Percentiles rank a stretch among this genome's conserved stretches.
Conservation (phyloP, 2,329 filamentous ascomycete species). For the Arthrinium puccinioides region DNA sequence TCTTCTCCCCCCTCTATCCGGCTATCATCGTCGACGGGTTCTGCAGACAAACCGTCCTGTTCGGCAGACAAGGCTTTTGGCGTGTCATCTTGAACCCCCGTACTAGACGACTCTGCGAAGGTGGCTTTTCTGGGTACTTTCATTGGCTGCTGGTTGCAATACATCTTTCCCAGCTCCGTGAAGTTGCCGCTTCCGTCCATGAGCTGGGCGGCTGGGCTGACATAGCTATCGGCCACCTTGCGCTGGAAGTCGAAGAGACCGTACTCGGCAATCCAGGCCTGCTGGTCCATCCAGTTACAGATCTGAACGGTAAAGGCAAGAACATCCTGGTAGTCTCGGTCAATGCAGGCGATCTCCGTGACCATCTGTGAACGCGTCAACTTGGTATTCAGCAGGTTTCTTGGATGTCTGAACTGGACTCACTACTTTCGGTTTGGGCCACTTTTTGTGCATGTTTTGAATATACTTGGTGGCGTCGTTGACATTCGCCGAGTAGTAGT, state of each 20-base stretch:
- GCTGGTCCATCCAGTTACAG: slow-evolving; percentile 34
- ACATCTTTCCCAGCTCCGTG: slow-evolving; percentile 23
- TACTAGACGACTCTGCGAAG: not conserved
- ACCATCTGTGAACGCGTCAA: slow-evolving; percentile 22
- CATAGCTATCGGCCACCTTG: slow-evolving; percentile 32
- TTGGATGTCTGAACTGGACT: slow-evolving; percentile 4
- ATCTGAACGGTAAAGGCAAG: slow-evolving; percentile 29
- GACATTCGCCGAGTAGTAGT: slow-evolving; percentile 4
- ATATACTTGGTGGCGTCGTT: slow-evolving; percentile 3
- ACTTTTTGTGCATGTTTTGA: slow-evolving; percentile 2
- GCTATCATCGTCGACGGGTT: too few species aligned
- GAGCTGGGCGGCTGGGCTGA: slow-evolving; percentile 37
- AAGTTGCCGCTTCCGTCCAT: slow-evolving; percentile 34
- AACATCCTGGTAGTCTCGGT: slow-evolving; percentile 27
- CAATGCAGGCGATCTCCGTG: slow-evolving; percentile 33
- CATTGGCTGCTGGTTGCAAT: slow-evolving; percentile 16
- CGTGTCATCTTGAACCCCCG: too few species aligned
- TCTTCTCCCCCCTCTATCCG: too few species aligned
- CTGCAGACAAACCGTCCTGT: too few species aligned
- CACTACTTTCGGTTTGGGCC: slow-evolving; percentile 14
- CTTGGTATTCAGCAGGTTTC: too few species aligned
- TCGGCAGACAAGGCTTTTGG: too few species aligned
- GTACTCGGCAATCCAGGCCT: slow-evolving; percentile 34
- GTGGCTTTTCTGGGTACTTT: slow-evolving; percentile 10
- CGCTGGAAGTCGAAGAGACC: slow-evolving; percentile 36